These are phyloP conservation scores for Tetrapyrgos nigripes DNA, from an alignment of 1,284 basidiomycete species.

Conservation along the genomic window DNA sequence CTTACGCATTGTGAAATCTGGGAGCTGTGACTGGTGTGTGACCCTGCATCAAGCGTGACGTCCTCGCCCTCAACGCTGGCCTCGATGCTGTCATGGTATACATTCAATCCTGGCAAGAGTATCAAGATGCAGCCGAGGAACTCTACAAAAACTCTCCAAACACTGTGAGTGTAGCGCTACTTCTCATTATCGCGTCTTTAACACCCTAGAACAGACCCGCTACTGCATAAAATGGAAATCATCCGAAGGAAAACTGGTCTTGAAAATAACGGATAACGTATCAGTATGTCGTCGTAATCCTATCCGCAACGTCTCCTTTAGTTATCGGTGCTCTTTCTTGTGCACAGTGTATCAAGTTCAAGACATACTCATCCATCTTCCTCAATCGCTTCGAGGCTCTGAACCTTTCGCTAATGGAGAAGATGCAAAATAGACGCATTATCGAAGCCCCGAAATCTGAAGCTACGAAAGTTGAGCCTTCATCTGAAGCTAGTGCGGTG, in stretches of 20 bases:
- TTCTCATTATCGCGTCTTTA: neutral
- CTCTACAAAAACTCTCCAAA: slow-evolving; percentile 81
- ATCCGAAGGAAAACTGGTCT: slow-evolving; percentile 81
- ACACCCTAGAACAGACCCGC: slow-evolving; percentile 62
- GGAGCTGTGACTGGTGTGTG: neutral
- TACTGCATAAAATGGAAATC: slow-evolving; percentile 91
- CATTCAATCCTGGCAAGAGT: slow-evolving; percentile 85
- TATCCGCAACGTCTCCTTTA: neutral
- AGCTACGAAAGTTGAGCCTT: slow-evolving; percentile 15
- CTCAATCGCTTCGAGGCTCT: slow-evolving; percentile 94
- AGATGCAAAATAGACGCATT: slow-evolving; percentile 73
- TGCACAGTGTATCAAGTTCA: neutral
- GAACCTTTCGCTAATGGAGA: slow-evolving; percentile 82
- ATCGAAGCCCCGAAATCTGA: slow-evolving; percentile 24
- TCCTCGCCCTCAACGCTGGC: neutral
- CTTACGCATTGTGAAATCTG: too few species aligned
- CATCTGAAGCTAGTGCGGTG: neutral
- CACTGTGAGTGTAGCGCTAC: slow-evolving; percentile 51
- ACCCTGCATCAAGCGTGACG: neutral
- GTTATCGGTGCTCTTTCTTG: neutral
- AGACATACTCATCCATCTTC: slow-evolving; percentile 56
- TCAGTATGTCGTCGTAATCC: slow-evolving; percentile 82
- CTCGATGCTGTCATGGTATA: slow-evolving; percentile 64
- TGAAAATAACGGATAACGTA: slow-evolving; percentile 90
- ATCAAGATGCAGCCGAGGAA: slow-evolving; percentile 84